These are phyloP conservation scores for Russula emetica DNA, from an alignment of 768 basidiomycete species.

Conservation along the genomic window DNA sequence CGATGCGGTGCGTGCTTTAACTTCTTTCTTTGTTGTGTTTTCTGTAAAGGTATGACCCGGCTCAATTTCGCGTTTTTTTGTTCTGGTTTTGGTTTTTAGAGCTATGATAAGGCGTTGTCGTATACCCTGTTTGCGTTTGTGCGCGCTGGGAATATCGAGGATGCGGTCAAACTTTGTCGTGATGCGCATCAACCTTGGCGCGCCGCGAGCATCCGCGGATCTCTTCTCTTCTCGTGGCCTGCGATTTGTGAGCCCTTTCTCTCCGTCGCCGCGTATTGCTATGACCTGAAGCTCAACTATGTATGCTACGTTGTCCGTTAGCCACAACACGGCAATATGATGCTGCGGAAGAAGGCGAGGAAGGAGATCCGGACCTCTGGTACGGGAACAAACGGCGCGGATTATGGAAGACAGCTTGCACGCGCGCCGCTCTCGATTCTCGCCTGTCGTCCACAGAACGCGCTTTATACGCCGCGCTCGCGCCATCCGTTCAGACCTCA, in stretches of 20 bases:
- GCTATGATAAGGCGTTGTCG: constrained; percentile 72
- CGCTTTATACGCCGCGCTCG: constrained; percentile 82
- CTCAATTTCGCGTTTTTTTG: neutral
- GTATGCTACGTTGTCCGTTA: constrained; percentile 7
- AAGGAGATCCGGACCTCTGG: constrained; percentile 47
- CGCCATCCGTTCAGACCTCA: constrained; percentile 64
- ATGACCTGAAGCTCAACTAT: neutral
- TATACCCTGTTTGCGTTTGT: constrained; percentile 79
- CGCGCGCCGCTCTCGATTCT: constrained; percentile 73
- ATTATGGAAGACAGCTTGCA: constrained; percentile 87
- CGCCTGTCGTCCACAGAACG: constrained; percentile 58
- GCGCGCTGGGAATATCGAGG: constrained; percentile 78
- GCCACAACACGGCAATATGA: constrained; percentile 49
- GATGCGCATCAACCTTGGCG: constrained; percentile 89
- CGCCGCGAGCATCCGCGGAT: constrained; percentile 83
- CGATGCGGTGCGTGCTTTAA: constrained; percentile 57
- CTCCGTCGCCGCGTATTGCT: constrained; percentile 1
- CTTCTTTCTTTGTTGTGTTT: neutral
- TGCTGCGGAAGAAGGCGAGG: constrained; percentile 44
- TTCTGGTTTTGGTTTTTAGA: too few species aligned
- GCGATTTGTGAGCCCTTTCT: constrained; percentile 50
- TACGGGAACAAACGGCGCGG: constrained; percentile 71
- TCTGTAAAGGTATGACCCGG: neutral
- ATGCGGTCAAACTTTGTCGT: constrained; percentile 77
- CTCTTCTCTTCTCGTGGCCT: constrained; percentile 70